A percentile compares a stretch with the other conserved stretches of the same genome.
These are phyloP conservation scores for Lantana camara DNA, from an alignment of 257 asterid species.

Conservation along the genomic window DNA sequence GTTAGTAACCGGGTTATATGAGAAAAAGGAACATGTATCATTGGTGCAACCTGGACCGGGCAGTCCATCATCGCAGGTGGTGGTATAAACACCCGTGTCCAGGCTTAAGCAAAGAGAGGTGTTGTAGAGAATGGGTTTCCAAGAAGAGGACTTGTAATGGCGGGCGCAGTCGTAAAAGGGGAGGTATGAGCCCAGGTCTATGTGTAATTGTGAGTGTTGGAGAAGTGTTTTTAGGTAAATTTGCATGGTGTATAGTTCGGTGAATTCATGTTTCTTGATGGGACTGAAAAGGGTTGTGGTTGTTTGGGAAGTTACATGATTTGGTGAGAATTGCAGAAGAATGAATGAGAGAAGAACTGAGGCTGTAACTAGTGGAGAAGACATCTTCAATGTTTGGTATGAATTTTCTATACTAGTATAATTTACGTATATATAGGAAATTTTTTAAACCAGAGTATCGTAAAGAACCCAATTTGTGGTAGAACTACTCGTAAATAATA, in stretches of 20 bases:
- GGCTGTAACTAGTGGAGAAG: background rate
- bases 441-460: no score
- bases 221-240: slow-evolving; percentile 39
- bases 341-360: background rate
- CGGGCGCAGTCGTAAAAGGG: slow-evolving; percentile 22
- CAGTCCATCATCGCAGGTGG: background rate
- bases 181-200: slow-evolving; percentile 27
- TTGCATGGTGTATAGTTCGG: slow-evolving; percentile 29
- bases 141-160: slow-evolving; percentile 24
- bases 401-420: no score
- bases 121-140: slow-evolving; percentile 2
- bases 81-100: background rate
- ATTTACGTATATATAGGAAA: no score
- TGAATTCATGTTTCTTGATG: slow-evolving; percentile 31
- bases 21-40: slow-evolving; percentile 28
- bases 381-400: background rate
- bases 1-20: slow-evolving; percentile 34
- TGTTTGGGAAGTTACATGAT: slow-evolving; percentile 1
- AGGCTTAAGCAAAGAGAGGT: slow-evolving; percentile 5
- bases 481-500: no score
- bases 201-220: slow-evolving; percentile 29
- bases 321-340: background rate
- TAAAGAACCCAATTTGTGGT: no score
- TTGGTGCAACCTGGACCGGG: slow-evolving; percentile 36
- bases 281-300: slow-evolving; percentile 17